Evolutionary conservation across 1,284 basidiomycete species (phyloP).

Genomic region (Pisolithus thermaeus): DNA sequence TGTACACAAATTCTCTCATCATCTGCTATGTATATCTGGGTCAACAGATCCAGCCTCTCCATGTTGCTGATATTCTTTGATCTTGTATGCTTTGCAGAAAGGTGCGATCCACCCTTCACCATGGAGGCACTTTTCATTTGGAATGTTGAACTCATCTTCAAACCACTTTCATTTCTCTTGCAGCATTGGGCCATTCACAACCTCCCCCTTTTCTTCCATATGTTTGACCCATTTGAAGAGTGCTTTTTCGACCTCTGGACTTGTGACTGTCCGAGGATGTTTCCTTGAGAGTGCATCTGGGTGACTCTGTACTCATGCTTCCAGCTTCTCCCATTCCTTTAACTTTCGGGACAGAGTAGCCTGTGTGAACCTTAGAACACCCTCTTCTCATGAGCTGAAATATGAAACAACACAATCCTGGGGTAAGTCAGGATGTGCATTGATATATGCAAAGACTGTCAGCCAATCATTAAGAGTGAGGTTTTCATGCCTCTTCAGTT

Average conservation of each 20-base stretch:
- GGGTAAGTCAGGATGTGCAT: too few species aligned
- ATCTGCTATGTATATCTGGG: too few species aligned
- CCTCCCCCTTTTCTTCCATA: constrained; percentile 23
- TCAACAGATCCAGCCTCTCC: too few species aligned
- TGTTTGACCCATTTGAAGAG: constrained; percentile 26
- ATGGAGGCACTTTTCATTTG: too few species aligned
- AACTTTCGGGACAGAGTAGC: constrained; percentile 5
- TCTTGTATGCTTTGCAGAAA: too few species aligned
- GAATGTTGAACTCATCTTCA: not conserved
- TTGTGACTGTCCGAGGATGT: not conserved
- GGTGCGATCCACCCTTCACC: too few species aligned
- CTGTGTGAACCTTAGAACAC: constrained; percentile 10
- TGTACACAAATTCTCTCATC: too few species aligned
- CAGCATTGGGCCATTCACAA: constrained; percentile 28
- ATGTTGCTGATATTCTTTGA: too few species aligned
- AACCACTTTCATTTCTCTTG: not conserved
- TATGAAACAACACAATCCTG: too few species aligned
- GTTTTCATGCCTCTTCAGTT: too few species aligned
- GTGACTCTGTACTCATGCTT: not conserved
- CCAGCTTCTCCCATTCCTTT: not conserved
- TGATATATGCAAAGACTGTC: too few species aligned
- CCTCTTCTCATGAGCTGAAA: constrained; percentile 2
- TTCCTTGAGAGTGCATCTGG: constrained; percentile 4
- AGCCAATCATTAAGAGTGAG: too few species aligned
- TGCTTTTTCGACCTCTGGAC: constrained; percentile 5